Base-by-base conservation (phyloP, 306 rosid species). In the Castanopsis chinensis region DNA sequence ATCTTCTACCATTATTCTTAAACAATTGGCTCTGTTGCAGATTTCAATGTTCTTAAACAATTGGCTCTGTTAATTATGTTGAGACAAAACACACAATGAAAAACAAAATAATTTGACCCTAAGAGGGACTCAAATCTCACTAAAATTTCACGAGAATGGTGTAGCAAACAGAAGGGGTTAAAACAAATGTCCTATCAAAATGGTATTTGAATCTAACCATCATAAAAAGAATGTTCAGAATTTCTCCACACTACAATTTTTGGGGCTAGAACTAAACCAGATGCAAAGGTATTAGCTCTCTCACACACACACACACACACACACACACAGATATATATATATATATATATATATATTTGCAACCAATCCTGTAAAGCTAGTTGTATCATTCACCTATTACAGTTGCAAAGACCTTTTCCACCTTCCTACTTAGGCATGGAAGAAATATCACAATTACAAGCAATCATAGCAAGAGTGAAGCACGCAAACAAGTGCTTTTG, bases 71-170 rank as follows among this genome's bases (percentile, higher is more conserved):
- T 72, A 70, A 63, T 57, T 15, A 41, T 61, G 71, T 27, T 32
- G 32, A 69, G 77, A 61, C 45, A 65, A 7, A 14, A 37, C 71
- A 77, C 67, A 73, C 74, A 75, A 59, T 59, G 65, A 70, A 53
- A 76, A 71, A 20, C 30, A 59, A 58, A 67, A 71, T 19, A n/a
- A 28, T 20, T 15, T 41, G 43, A 18, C 77, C 41, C 2, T 12
- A 49, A 49, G 5, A 23, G n/a, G 85, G 41, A 20, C 65, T 11
- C 20, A 59, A 64, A 30, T 77, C 53, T 23, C 30, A 52, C 75
- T 52, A 33, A 54, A 63, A 52, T 7, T 63, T 37, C 45, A 37
- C 8, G 11, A 37, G 11, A 37, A 37, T 37, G 45, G 11, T 37
- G 45, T 37, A 37, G 45, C 45, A 37, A 10, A 37, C 45, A 37